phyloP scores from a whole-genome alignment of 805 yeast species.

The Suhomyces emberorum region DNA sequence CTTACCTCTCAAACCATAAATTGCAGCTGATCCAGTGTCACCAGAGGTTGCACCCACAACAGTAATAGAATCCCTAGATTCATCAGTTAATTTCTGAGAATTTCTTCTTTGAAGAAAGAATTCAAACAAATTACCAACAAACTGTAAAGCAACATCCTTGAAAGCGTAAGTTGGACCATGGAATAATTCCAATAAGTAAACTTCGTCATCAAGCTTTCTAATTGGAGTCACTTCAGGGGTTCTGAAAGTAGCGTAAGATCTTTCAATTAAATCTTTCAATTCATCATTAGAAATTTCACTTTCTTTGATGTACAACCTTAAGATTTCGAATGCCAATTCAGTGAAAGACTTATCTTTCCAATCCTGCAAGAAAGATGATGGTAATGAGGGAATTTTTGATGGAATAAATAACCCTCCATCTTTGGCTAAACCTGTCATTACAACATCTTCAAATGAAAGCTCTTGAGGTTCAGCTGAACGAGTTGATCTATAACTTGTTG shows the following conservation, averaged over 20 bases:
- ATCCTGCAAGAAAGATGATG: constrained; percentile 49
- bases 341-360: constrained; percentile 80
- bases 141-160: constrained; percentile 97
- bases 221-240: constrained; percentile 86
- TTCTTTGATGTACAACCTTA: constrained; percentile 73
- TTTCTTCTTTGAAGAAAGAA: constrained; percentile 81
- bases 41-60: constrained; percentile 99
- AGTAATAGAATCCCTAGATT: constrained; percentile 74
- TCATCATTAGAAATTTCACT: constrained; percentile 73
- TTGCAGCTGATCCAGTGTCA: constrained; percentile 99
- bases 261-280: constrained; percentile 55
- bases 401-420: constrained; percentile 98
- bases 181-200: constrained; percentile 86
- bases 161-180: constrained; percentile 99
- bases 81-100: constrained; percentile 42
- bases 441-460: constrained; percentile 74
- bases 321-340: constrained; percentile 81
- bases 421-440: constrained; percentile 86
- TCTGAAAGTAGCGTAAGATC: constrained; percentile 90
- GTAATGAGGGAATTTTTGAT: constrained; percentile 67
- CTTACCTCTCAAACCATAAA: constrained; percentile 94
- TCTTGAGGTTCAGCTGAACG: constrained; percentile 53
- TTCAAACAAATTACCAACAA: constrained; percentile 95
- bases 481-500: constrained; percentile 77
- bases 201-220: constrained; percentile 53